A percentile compares a stretch with the other conserved stretches of the same genome.
phyloP scores from a whole-genome alignment of 805 yeast genomes.

The Hanseniaspora thailandica region DNA sequence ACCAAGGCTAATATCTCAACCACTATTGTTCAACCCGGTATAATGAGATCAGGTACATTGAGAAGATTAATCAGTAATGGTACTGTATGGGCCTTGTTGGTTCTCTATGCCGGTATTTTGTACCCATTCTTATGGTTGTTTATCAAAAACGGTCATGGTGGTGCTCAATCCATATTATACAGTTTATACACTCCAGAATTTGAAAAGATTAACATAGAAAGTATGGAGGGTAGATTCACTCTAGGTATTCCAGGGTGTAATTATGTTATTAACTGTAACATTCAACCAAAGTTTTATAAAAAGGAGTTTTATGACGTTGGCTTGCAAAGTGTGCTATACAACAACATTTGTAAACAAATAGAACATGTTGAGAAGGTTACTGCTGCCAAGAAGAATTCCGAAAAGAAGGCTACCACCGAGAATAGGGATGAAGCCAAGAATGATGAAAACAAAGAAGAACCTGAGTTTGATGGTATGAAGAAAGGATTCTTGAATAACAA shows the following conservation, averaged over 20 bases:
- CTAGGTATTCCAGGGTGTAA: slow-evolving; percentile 53
- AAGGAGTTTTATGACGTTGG: slow-evolving; percentile 51
- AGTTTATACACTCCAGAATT: slow-evolving; percentile 64
- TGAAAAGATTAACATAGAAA: slow-evolving; percentile 49
- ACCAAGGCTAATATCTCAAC: slow-evolving; percentile 44
- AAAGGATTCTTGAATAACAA: neutral
- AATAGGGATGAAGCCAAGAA: neutral
- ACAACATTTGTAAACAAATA: slow-evolving; percentile 48
- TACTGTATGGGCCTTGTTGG: slow-evolving; percentile 45
- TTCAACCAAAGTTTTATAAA: slow-evolving; percentile 40
- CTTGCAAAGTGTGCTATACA: slow-evolving; percentile 50
- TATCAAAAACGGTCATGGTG: slow-evolving; percentile 62
- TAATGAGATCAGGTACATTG: slow-evolving; percentile 79
- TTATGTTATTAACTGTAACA: slow-evolving; percentile 20
- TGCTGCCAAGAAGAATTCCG: slow-evolving; percentile 51
- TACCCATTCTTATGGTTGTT: slow-evolving; percentile 80
- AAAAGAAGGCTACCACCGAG: slow-evolving; percentile 17
- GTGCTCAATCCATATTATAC: slow-evolving; percentile 65
- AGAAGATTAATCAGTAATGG: slow-evolving; percentile 72
- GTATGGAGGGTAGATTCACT: slow-evolving; percentile 24
- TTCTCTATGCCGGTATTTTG: slow-evolving; percentile 45
- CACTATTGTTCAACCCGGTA: slow-evolving; percentile 78
- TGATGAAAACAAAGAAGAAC: neutral
- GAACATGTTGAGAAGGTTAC: slow-evolving; percentile 54
- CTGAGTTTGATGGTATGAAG: neutral